Evolutionary conservation across 768 basidiomycete species (phyloP), one percentile per base, ranked within the genome.

Genomic region (Mycena crocata): DNA sequence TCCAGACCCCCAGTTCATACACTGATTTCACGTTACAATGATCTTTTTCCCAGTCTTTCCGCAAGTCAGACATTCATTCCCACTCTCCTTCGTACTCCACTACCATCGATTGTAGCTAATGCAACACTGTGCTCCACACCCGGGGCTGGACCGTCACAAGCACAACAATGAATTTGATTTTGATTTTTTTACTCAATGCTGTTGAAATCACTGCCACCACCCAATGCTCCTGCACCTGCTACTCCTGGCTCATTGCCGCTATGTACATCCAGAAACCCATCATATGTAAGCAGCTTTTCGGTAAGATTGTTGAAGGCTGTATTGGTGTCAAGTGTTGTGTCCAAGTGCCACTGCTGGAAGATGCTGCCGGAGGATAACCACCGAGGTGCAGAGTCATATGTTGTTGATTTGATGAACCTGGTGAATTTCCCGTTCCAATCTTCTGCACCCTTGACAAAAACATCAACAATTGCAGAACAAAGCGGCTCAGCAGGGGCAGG

Each of bases 371-470:
- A 17, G 72, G 71, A 62, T 75, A 75, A 1, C 75, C 73, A 5
- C 74, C 71, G 45, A 71, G 13, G 5, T n/a, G 59, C 73, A 7
- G 72, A 64, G 62, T 77, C 74, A 26, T 44, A 75, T 1, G 72
- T 73, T 9, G 75, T 76, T 5, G 44, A 34, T 17, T 56, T 35
- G 19, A 73, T 57, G 55, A 74, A 76, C 3, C 74, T 71, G 0
- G 17, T 31, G 44, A 71, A 75, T 45, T 76, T 76, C 23, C 64
- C 52, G 17, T 67, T 48, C 75, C 70, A 74, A 4, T 60, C 37
- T 26, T 58, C 44, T 1, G 57, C 57, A 19, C 57, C 57, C 30
- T 32, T 58, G 8, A 58, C 44, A 24, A 46, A 46, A 4, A 58
- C 14, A 15, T 58, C 42, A 17, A 58, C 42, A 35, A 58, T 48